Evolutionary conservation across 1,284 basidiomycete species (phyloP), one percentile per base, ranked within the genome.

Genomic region (Sphagnurus paluster): DNA sequence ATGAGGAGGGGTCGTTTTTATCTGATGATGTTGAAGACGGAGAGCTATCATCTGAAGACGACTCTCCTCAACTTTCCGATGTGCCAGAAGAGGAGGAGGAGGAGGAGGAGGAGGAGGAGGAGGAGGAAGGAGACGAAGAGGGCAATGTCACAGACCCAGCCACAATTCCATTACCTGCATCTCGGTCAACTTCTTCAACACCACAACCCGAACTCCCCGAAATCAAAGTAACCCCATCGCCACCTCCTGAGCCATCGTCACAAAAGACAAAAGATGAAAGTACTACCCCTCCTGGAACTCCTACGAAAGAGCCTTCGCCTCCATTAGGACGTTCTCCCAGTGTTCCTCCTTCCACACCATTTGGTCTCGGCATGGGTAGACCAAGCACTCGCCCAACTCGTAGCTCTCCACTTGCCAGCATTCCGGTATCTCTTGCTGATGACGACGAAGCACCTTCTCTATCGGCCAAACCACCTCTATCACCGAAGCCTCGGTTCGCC

Each of bases 371-470:
- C 20, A 59, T 73, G 29, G 75, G 76, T 34, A 69, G 79, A 38
- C 75, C 76, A 9, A 80, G 71, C 42, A 83, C 79, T 11, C 74
- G 79, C 8, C 84, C 82, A 0, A 61, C 72, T 5, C 76, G 79
- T 33, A 84, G 82, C 50, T 85, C 83, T 7, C 82, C 83, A 2
- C 65, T 85, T 39, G 78, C 82, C 4, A 75, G 60, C 41, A 63
- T 71, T 6, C 70, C 82, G 2, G 58, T 79, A 13, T 72, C 74
- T 8, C 65, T 65, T 17, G 68, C 70, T 1, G 70, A 71, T 5
- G 72, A 59, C 3, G 64, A 62, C 4, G 63, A 68, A 13, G 60
- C 56, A 13, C 60, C 65, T 13, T 61, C 67, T 23, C 32, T 42
- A 9, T 25, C 48, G 34, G 26, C 21, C 11, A 53, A 50, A 24